Evolutionary conservation across 1,284 basidiomycete genomes (phyloP), one percentile per base, ranked within the genome.

Genomic region (Kalmanozyma brasiliensis): DNA sequence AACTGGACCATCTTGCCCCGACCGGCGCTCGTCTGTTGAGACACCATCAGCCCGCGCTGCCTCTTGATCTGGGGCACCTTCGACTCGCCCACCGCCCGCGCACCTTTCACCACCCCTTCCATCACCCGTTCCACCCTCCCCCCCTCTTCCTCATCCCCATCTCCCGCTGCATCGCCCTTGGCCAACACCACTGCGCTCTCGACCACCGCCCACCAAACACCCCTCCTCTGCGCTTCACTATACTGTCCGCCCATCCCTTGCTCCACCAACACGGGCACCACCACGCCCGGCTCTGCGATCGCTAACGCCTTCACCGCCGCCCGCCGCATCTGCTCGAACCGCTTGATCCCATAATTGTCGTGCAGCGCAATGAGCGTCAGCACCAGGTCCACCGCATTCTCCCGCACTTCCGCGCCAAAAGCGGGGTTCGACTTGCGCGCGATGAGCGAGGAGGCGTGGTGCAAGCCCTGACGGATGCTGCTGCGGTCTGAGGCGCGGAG

Each of bases 191-290:
- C 85, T 4, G 92, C 92, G 4, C 91, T 92, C 44, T 93, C 83
- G 0, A 91, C 92, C 1, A 98, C 84, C 0, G 92, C 90, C 49
- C 91, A 92, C 29, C 98, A 86, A 78, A 95, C 93, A 6, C 88
- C 87, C 61, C 88, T 89, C 11, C 94, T 89, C 77, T 98, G 93
- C 20, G 88, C 87, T 5, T 88, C 87, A 0, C 93, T 93, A 82
- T 95, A 97, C 72, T 94, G 91, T 46, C 91, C 90, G 61, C 89
- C 89, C 84, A 97, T 98, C 82, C 93, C 92, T 77, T 96, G 92
- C 79, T 97, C 92, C 41, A 91, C 89, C n/a, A 81, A 29, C 46
- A 35, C 87, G 91, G 81, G 82, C 1, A 91, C 89, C 35, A 90
- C 88, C 59, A 88, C 87, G 26, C 84, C 84, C 1, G 94, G 93